These are phyloP conservation scores for Mycena galericulata DNA, from an alignment of 768 basidiomycete genomes.

Conservation along the genomic window DNA sequence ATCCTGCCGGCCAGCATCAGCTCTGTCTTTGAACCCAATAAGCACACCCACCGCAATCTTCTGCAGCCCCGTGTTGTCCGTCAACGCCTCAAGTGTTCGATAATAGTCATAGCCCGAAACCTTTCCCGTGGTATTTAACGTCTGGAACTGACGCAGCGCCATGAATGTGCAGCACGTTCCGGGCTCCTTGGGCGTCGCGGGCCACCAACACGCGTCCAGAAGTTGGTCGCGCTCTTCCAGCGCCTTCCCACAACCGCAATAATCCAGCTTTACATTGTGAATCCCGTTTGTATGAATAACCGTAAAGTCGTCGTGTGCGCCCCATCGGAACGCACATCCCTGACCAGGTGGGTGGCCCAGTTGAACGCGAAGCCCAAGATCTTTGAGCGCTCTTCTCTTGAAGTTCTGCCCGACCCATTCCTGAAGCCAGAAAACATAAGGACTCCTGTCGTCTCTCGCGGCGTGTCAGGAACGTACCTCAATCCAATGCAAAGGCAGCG, in stretches of 20 bases:
- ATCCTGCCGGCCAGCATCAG: constrained; percentile 20
- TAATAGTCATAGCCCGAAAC: neutral
- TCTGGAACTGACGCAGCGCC: constrained; percentile 46
- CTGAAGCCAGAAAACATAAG: neutral
- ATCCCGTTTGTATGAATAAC: too few relatives aligned
- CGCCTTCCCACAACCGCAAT: constrained; percentile 43
- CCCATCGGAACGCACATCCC: too few relatives aligned
- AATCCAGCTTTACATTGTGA: constrained; percentile 43
- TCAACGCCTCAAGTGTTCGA: neutral
- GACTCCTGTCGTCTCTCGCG: constrained; percentile 34
- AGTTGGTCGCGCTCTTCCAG: constrained; percentile 44
- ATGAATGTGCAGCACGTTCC: constrained; percentile 45
- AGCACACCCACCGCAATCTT: neutral
- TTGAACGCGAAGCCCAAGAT: neutral
- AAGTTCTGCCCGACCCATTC: neutral
- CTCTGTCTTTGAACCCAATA: neutral
- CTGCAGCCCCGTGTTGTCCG: too few relatives aligned
- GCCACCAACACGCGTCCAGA: constrained; percentile 43
- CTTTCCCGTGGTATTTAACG: constrained; percentile 39
- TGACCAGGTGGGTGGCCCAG: constrained; percentile 14
- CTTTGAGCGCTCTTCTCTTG: neutral
- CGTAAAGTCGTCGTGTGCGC: too few relatives aligned
- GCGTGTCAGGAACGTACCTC: constrained; percentile 7
- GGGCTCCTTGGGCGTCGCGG: constrained; percentile 40
- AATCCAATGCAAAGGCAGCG: neutral